A percentile compares a stretch with the other conserved stretches of the same genome.
Evolutionary conservation across 2,329 filamentous ascomycete genomes (phyloP).

Genomic region (Fusarium sulawesiense): DNA sequence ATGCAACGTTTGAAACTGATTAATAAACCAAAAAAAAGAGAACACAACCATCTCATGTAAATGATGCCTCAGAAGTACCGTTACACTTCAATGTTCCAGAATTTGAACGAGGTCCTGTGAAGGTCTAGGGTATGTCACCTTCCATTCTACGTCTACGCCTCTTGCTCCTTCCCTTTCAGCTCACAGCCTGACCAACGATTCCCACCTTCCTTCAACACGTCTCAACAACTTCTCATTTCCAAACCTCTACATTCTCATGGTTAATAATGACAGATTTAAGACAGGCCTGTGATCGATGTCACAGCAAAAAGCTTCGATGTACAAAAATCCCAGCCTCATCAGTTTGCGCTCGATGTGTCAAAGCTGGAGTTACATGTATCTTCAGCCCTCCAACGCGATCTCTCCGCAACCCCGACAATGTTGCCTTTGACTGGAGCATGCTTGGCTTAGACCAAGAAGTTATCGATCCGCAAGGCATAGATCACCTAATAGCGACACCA

Average conservation of each 20-base stretch:
- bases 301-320: constrained; percentile 61
- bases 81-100: neutral
- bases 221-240: neutral
- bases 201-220: neutral
- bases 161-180: neutral
- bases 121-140: constrained; percentile 15
- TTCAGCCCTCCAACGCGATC: constrained; percentile 55
- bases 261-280: constrained; percentile 44
- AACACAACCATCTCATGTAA: too few species aligned
- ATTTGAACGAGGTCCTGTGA: too few species aligned
- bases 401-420: constrained; percentile 22
- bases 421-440: constrained; percentile 40
- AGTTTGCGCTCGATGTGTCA: constrained; percentile 56
- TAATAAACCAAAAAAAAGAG: neutral
- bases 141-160: neutral
- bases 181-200: neutral
- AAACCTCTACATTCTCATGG: neutral
- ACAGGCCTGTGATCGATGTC: constrained; percentile 58
- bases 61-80: neutral
- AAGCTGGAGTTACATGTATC: constrained; percentile 54
- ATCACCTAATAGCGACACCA: constrained; percentile 5
- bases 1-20: neutral
- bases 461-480: neutral
- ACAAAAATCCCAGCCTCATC: constrained; percentile 52
- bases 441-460: constrained; percentile 23